Evolutionary conservation across 257 asterid species (phyloP), one percentile per base, ranked within the genome.

Genomic region (Solanum dulcamara): DNA sequence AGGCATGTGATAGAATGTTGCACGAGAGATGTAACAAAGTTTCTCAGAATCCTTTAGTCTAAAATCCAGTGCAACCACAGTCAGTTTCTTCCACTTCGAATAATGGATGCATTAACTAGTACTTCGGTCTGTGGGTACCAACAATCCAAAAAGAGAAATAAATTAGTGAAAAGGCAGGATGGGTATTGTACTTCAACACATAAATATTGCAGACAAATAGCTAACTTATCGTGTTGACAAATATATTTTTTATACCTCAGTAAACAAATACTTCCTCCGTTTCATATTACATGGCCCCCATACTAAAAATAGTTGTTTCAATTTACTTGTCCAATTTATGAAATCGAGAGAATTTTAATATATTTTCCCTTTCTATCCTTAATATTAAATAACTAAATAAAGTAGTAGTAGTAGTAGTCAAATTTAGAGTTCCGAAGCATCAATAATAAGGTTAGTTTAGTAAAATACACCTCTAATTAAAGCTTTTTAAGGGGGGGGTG

Each of bases 31-130:
- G 91, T 89, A 93, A 12, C 89, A 90, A 90, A 94, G 46, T 64
- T 89, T 87, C 44, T 90, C 91, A 4, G 96, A 89, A 67, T 91
- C 94, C 89, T 91, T 91, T 17, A 84, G 88, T 79, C 91, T 92
- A 87, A 93, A 96, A 81, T 92, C 90, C 37, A 93, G 89, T 50
- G 93, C 88, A 88, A 94, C 93, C 55, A 92, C 89, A 5, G 98
- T 91, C 68, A 96, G 88, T 90, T 96, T 89, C 98, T 92, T 89
- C 99, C 99, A 51, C 95, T 94, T 90, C 97, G 89, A 42, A 93
- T 77, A 59, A 93, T 92, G 12, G 94, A 86, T 24, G 93, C 96
- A 87, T 96, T 94, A 53, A 94, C 88, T 20, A 88, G 53, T 15
- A 92, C 92, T 87, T 88, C 93, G 11, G 90, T 90, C 99, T 96